These are phyloP conservation scores for Alternaria sp. DNA, from an alignment of 2,329 filamentous ascomycete genomes.

Conservation along the genomic window DNA sequence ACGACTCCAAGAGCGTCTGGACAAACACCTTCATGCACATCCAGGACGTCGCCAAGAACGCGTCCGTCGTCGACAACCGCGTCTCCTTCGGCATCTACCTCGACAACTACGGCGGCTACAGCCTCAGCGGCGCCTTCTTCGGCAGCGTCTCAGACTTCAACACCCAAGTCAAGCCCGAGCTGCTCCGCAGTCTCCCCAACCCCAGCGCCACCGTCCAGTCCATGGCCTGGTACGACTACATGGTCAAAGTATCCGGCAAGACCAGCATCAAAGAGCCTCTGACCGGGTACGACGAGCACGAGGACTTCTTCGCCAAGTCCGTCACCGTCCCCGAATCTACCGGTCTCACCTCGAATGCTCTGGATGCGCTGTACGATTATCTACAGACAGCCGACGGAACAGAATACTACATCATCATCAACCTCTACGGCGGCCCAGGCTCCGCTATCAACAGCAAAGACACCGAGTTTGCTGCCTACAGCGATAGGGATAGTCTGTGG, in stretches of 20 bases:
- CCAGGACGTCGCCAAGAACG: slow-evolving; percentile 50
- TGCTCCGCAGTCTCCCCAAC: slow-evolving; percentile 46
- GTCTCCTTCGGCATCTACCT: slow-evolving; percentile 52
- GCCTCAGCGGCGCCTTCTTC: slow-evolving; percentile 51
- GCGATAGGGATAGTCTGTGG: slow-evolving; percentile 46
- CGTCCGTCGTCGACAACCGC: slow-evolving; percentile 49
- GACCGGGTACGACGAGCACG: slow-evolving; percentile 47
- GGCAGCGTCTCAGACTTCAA: slow-evolving; percentile 48
- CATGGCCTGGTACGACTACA: slow-evolving; percentile 47
- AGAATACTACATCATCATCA: slow-evolving; percentile 47
- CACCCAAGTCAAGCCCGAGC: slow-evolving; percentile 45
- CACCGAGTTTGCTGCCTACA: slow-evolving; percentile 43
- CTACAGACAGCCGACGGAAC: slow-evolving; percentile 29
- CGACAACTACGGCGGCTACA: slow-evolving; percentile 43
- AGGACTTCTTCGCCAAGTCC: slow-evolving; percentile 51
- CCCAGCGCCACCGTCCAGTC: slow-evolving; percentile 30
- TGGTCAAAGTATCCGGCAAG: slow-evolving; percentile 51
- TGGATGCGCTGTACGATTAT: slow-evolving; percentile 42
- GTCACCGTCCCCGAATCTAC: slow-evolving; percentile 48
- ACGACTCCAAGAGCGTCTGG: slow-evolving; percentile 37
- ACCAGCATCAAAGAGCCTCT: slow-evolving; percentile 34
- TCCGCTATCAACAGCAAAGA: slow-evolving; percentile 45
- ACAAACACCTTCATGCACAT: slow-evolving; percentile 50
- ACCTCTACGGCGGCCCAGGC: slow-evolving; percentile 48
- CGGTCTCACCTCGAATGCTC: slow-evolving; percentile 35